Evolutionary conservation across 768 basidiomycete species (phyloP).

Genomic region (Mycena indigotica): DNA sequence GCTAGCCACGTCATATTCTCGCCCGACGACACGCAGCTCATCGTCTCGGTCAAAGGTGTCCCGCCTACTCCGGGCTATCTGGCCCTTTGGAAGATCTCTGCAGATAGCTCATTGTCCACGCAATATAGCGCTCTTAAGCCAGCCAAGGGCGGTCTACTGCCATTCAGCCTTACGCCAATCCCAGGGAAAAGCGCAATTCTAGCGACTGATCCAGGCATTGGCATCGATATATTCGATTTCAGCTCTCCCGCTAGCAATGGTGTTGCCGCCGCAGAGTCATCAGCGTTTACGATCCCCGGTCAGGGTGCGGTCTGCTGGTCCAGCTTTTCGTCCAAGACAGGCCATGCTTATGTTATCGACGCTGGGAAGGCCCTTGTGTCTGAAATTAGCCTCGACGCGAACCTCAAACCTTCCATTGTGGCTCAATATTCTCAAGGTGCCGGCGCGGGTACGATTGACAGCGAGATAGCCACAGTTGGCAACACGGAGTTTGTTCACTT

Average conservation of each 20-base stretch:
- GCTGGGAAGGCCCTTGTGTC: slow-evolving; percentile 21
- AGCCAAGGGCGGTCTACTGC: slow-evolving; percentile 27
- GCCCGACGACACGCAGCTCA: slow-evolving; percentile 30
- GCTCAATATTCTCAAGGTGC: slow-evolving; percentile 11
- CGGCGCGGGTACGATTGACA: slow-evolving; percentile 12
- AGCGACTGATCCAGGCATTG: slow-evolving; percentile 10
- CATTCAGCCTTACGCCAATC: slow-evolving; percentile 29
- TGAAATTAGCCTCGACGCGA: slow-evolving; percentile 23
- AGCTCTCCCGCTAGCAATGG: neutral
- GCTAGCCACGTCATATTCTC: slow-evolving; percentile 18
- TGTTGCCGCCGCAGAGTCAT: slow-evolving; percentile 1
- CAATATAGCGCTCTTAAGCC: neutral
- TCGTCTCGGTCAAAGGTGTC: slow-evolving; percentile 35
- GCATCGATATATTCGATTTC: slow-evolving; percentile 21
- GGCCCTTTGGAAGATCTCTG: slow-evolving; percentile 36
- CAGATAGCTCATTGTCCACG: slow-evolving; percentile 31
- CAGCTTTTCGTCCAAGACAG: slow-evolving; percentile 24
- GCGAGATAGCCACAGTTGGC: slow-evolving; percentile 5
- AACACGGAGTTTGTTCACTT: slow-evolving; percentile 10
- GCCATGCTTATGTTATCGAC: slow-evolving; percentile 30
- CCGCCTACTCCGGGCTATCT: slow-evolving; percentile 34
- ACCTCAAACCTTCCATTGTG: slow-evolving; percentile 12
- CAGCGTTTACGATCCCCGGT: slow-evolving; percentile 14
- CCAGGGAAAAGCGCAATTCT: slow-evolving; percentile 18
- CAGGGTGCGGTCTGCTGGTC: slow-evolving; percentile 28